These are phyloP conservation scores for Tuber indicum DNA, from an alignment of 495 filamentous ascomycete species.

Conservation along the genomic window DNA sequence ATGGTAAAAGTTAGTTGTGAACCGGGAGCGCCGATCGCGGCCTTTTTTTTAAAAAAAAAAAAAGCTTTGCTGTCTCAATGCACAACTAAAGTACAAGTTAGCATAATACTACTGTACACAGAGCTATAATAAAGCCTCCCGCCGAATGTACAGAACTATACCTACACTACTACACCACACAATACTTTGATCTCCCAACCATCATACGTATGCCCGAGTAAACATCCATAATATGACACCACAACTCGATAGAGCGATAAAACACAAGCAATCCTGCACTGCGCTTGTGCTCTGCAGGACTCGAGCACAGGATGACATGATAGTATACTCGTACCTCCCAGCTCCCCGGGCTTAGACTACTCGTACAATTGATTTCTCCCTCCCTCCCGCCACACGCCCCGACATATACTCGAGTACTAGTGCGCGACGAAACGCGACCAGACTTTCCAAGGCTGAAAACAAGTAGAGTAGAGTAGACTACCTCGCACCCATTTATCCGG, in stretches of 20 bases:
- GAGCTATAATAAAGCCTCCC: neutral
- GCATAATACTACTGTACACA: neutral
- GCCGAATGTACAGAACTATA: neutral
- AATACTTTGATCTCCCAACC: neutral
- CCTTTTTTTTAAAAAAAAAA: neutral
- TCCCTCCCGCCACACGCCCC: neutral
- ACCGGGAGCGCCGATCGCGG: neutral
- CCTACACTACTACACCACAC: neutral
- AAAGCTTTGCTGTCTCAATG: neutral
- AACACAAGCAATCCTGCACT: neutral
- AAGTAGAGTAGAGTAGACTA: neutral
- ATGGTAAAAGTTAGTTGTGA: neutral
- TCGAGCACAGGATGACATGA: neutral
- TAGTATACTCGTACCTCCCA: neutral
- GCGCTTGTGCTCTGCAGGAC: neutral
- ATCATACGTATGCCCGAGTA: neutral
- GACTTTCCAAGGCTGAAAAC: neutral
- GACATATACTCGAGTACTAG: neutral
- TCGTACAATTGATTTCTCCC: neutral
- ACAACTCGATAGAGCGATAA: neutral
- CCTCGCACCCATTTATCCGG: no score
- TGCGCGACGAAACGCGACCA: neutral
- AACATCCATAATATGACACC: neutral
- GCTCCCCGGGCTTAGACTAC: neutral
- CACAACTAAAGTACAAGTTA: neutral